Conservation (phyloP, 345 rosid species). For the Gossypium bickii region DNA sequence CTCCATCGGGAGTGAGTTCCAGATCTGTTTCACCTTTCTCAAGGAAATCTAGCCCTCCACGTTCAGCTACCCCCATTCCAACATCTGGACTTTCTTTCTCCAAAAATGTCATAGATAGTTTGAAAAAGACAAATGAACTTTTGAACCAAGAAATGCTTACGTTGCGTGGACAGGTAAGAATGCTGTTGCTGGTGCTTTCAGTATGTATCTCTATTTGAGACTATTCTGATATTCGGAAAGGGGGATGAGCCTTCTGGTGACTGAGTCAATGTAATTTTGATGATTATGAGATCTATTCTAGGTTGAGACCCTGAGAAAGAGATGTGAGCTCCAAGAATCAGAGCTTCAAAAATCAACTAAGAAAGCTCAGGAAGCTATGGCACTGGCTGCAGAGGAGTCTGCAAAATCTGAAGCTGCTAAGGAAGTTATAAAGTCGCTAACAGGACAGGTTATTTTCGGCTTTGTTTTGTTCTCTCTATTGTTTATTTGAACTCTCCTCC, state of each 20-base stretch:
- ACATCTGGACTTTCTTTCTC: conserved; percentile 78
- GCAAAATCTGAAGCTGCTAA: conserved; percentile 84
- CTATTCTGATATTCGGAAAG: not conserved
- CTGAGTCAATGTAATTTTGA: not conserved
- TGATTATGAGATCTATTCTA: conserved; percentile 28
- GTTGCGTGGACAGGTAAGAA: conserved; percentile 82
- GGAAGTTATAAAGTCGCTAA: conserved; percentile 91
- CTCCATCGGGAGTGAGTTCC: conserved; percentile 78
- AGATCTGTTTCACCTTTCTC: conserved; percentile 97
- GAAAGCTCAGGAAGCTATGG: conserved; percentile 78
- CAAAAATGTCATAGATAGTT: conserved; percentile 69
- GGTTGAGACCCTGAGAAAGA: conserved; percentile 72
- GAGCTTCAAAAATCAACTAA: conserved; percentile 78
- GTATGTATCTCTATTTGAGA: not conserved
- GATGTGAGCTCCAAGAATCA: conserved; percentile 78
- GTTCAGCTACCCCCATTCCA: conserved; percentile 91
- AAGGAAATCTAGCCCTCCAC: conserved; percentile 90
- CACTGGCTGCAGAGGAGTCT: conserved; percentile 70
- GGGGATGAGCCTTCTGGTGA: not conserved
- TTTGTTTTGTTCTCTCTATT: not conserved
- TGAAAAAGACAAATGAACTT: conserved; percentile 93
- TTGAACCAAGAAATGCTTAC: conserved; percentile 82
- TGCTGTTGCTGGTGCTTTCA: conserved; percentile 12
- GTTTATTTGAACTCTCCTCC: not conserved
- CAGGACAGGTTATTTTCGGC: conserved; percentile 62